Percentiles rank a stretch among this genome's conserved stretches.
Evolutionary conservation across 352 stramenopile species (phyloP).

Genomic region (Aphanomyces astaci): DNA sequence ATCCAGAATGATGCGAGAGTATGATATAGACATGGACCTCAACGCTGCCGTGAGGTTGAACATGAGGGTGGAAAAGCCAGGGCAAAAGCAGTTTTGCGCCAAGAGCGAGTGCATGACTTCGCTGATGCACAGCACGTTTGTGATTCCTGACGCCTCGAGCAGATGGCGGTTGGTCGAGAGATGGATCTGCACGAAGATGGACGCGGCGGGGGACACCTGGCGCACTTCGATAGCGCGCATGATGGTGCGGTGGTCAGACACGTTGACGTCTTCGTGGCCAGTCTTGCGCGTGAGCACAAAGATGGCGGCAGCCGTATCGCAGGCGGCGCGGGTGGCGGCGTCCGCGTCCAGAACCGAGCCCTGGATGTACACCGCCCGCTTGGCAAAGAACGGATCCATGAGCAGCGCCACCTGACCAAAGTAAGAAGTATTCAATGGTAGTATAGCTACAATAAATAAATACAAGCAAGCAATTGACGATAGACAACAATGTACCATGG

Average conservation of each 20-base stretch:
- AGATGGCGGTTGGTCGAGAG: constrained; percentile 63
- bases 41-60: constrained; percentile 78
- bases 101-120: constrained; percentile 70
- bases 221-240: constrained; percentile 71
- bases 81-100: constrained; percentile 76
- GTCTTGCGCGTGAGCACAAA: constrained; percentile 65
- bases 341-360: constrained; percentile 70
- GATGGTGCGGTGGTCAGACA: constrained; percentile 67
- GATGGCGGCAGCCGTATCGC: constrained; percentile 53
- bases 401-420: constrained; percentile 43
- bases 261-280: constrained; percentile 50
- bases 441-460: too few species aligned
- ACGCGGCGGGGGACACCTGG: constrained; percentile 39
- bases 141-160: constrained; percentile 62
- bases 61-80: constrained; percentile 79
- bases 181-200: constrained; percentile 70
- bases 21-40: constrained; percentile 46
- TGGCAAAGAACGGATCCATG: constrained; percentile 79
- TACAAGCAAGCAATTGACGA: too few species aligned
- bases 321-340: constrained; percentile 59
- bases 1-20: too few species aligned
- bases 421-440: too few species aligned
- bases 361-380: constrained; percentile 73
- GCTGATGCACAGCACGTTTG: constrained; percentile 70
- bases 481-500: constrained; percentile 31